Conservation (phyloP, 140 eudicot species). For the Bidens hawaiensis region DNA sequence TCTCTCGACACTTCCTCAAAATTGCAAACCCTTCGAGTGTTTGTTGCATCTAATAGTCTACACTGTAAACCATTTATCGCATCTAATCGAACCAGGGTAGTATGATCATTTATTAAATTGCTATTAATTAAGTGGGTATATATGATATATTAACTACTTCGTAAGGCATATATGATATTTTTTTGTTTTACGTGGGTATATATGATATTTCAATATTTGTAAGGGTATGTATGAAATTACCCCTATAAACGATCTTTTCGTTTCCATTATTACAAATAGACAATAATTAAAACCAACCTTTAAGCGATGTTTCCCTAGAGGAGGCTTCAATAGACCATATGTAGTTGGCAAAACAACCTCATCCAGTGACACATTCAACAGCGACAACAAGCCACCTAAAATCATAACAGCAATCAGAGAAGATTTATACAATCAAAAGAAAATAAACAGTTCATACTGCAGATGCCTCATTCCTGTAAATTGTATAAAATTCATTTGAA, state of each 20-base stretch:
- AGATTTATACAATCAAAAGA: background rate
- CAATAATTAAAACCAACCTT: slow-evolving; percentile 20
- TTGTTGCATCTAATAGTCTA: no score
- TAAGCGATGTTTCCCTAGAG: slow-evolving; percentile 88
- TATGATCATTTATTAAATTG: no score
- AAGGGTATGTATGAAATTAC: no score
- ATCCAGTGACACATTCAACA: slow-evolving; percentile 68
- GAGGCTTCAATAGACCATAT: slow-evolving; percentile 86
- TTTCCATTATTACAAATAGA: slow-evolving; percentile 1
- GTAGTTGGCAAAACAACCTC: slow-evolving; percentile 75
- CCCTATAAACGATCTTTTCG: background rate
- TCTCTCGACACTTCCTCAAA: no score
- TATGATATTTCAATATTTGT: no score
- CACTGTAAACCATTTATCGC: no score
- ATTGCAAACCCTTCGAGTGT: no score
- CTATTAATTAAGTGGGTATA: no score
- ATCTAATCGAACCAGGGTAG: no score
- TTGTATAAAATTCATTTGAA: background rate
- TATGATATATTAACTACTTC: no score
- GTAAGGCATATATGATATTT: no score
- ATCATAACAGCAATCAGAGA: slow-evolving; percentile 5
- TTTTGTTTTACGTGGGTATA: no score
- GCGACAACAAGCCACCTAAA: slow-evolving; percentile 63
- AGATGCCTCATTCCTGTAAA: background rate
- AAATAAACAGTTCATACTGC: background rate